Percentiles rank a stretch among this genome's conserved stretches.
phyloP scores from a whole-genome alignment of 306 rosid genomes.

The Delonix regia region DNA sequence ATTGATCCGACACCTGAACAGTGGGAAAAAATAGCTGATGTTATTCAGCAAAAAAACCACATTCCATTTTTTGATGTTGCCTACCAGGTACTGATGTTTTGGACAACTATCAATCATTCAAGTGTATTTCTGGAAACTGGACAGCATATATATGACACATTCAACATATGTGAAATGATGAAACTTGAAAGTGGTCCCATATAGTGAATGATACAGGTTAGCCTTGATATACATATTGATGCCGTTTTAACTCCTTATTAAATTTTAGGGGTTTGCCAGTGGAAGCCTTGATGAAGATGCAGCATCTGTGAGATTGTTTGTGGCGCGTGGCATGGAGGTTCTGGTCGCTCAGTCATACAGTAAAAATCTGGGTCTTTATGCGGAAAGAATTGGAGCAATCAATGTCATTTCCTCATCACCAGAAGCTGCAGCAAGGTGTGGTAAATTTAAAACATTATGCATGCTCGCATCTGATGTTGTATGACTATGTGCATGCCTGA shows the following conservation, averaged over 20 bases:
- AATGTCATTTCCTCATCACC: conserved; percentile 81
- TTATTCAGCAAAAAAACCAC: conserved; percentile 80
- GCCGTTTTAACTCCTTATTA: conserved; percentile 22
- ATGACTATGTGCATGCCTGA: conserved; percentile 1
- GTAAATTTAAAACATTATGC: conserved; percentile 26
- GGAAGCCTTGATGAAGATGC: conserved; percentile 97
- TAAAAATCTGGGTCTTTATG: conserved; percentile 95
- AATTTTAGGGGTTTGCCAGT: conserved; percentile 94
- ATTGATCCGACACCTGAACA: conserved; percentile 93
- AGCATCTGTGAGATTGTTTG: conserved; percentile 87
- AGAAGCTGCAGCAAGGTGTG: conserved; percentile 83
- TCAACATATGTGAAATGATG: conserved; percentile 20
- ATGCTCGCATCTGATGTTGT: conserved; percentile 30
- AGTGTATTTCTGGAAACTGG: conserved; percentile 6
- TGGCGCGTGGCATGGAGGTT: conserved; percentile 86
- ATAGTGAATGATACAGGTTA: neutral
- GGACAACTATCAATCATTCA: conserved; percentile 8
- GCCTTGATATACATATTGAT: neutral
- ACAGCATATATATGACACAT: neutral
- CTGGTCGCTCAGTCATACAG: conserved; percentile 97
- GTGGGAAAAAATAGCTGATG: conserved; percentile 94
- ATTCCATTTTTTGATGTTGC: conserved; percentile 98
- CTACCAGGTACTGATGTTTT: conserved; percentile 72
- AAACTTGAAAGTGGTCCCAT: conserved; percentile 22
- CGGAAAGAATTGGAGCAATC: conserved; percentile 98